Base-by-base conservation (phyloP, 2,329 filamentous ascomycete genomes). In the Coleophoma cylindrospora region DNA sequence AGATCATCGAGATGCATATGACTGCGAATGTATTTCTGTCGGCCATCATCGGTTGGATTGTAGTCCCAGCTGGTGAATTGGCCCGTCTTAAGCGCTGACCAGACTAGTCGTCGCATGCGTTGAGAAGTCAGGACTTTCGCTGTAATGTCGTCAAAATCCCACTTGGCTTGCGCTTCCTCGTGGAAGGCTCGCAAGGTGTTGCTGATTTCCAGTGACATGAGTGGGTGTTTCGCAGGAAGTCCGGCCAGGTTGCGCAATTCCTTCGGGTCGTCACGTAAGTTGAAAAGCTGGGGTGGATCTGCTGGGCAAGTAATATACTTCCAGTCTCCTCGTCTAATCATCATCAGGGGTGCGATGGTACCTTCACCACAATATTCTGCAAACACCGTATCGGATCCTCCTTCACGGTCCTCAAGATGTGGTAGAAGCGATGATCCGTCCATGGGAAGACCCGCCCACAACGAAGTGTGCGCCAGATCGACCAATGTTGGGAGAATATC, bases 311-410 rank as follows among this genome's bases (percentile, higher is more conserved):
- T 90, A 56, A 94, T 83, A 68, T 91, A 96, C 74, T 96, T 96
- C 89, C 89, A 96, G 43, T 80, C 77, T 9, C 89, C 89, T 49
- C 90, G 85, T 51, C 88, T 84, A 64, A 96, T 96, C 91, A 96
- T 96, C 77, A 95, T 89, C 50, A 95, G 80, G 1, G 91, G 91
- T 4, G 87, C 84, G 50, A 95, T 77, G 1, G 91, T 96, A 44
- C 91, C 91, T 70, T 96, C 91, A 45, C 90, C 91, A 64, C 92
- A 95, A 72, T 96, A 96, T 72, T 96, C 91, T 53, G 90, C 91
- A 61, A 92, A 87, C n/a, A 94, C 91, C 11, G 88, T 94, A 66
- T 96, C 91, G 53, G 86, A 84, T 38, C 81, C 83, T 33, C 72
- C 74, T n/a, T 80, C 69, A 19, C 70, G 70, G 46, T 81, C 82